Conservation (phyloP, 2,329 filamentous ascomycete genomes). For the Ceratocystis alfenasii region DNA sequence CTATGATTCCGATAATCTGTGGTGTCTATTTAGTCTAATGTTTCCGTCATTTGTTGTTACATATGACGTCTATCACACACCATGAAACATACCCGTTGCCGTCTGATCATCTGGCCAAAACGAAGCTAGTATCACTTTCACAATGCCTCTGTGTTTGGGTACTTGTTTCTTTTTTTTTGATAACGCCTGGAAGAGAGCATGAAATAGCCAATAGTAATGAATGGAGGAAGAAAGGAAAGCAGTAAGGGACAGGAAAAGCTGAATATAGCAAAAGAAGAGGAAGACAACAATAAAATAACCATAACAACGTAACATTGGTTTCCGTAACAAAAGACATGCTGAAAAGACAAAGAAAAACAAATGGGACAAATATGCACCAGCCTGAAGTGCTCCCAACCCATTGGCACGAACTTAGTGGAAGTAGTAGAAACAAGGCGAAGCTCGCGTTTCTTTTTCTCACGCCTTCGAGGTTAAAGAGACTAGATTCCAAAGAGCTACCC, state of each 20-base stretch:
- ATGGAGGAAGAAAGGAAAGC: neutral
- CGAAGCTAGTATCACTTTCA: neutral
- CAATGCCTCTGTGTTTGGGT: neutral
- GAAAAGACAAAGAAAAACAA: constrained; percentile 1
- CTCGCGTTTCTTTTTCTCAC: neutral
- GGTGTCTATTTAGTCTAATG: neutral
- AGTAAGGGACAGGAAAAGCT: neutral
- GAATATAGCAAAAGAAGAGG: neutral
- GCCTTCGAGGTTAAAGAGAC: neutral
- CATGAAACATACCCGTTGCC: neutral
- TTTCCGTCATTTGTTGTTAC: neutral
- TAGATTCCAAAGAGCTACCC: neutral
- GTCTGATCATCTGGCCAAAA: neutral
- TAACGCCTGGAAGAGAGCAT: neutral
- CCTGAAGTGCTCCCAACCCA: neutral
- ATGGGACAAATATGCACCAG: neutral
- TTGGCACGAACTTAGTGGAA: neutral
- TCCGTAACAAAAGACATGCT: neutral
- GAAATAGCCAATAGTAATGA: neutral
- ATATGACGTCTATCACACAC: neutral
- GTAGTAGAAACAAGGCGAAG: neutral
- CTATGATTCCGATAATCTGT: neutral
- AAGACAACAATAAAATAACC: neutral
- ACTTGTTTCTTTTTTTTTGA: neutral
- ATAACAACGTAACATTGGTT: constrained; percentile 2